Evolutionary conservation across 805 yeast species (phyloP), one percentile per base, ranked within the genome.

Genomic region (Candida taoyuanica): DNA sequence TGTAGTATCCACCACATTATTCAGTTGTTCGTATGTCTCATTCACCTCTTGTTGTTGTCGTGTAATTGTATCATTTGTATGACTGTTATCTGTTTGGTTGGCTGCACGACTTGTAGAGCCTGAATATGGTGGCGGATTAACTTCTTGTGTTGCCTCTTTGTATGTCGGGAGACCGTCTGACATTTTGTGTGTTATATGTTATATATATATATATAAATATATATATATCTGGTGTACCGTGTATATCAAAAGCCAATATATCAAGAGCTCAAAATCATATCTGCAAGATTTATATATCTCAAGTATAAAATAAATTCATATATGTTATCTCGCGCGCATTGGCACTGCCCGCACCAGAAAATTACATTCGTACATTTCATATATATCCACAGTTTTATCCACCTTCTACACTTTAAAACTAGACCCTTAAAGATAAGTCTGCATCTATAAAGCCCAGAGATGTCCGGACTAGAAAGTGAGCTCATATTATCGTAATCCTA

Each of bases 1-100:
- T 9, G 56, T 49, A 4, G 34, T 14, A 5, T 36, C 37, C 13
- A 49, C 40, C 7, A 41, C 50, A 2, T 18, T 33, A 23, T 36
- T 31, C 14, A 50, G 34, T 28, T 39, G 35, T 11, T 41, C 34
- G 20, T 39, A 47, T 5, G 40, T 31, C n/a, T 13, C 26, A 14
- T 26, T 8, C 11, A 7, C 11, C 24, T 21, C 24, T 8, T 21
- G n/a, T n/a, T n/a, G n/a, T n/a, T n/a, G n/a, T n/a, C n/a, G n/a
- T n/a, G n/a, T 21, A 11, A 11, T 7, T 21, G 24, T 21, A 11
- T 11, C 24, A 8, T 11, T 21, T 21, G 24, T 21, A 21, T 21
- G 7, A 21, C 24, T 21, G n/a, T n/a, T n/a, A n/a, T n/a, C n/a
- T n/a, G n/a, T n/a, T 21, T 7, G 24, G 24, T 11, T 21, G 9